A percentile compares a stretch with the other conserved stretches of the same genome.
Evolutionary conservation across 2,329 filamentous ascomycete species (phyloP).

Genomic region (Sporothrix euskadiensis): DNA sequence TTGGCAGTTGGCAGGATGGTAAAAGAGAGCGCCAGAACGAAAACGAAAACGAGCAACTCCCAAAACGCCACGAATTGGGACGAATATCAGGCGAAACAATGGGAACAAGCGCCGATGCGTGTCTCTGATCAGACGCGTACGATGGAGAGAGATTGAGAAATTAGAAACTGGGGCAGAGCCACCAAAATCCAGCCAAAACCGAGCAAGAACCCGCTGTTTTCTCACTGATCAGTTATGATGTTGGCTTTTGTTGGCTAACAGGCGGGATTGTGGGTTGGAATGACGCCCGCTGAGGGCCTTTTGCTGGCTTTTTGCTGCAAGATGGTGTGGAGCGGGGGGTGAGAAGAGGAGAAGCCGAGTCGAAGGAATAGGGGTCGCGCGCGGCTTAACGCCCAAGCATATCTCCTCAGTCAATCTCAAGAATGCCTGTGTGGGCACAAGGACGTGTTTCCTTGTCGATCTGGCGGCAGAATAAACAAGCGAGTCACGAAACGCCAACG

Average conservation of each 20-base stretch:
- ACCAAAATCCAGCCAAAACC: no score
- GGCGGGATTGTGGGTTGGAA: slow-evolving; percentile 21
- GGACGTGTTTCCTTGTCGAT: slow-evolving; percentile 13
- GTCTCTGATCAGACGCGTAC: slow-evolving; percentile 18
- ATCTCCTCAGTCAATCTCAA: neutral
- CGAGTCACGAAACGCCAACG: neutral
- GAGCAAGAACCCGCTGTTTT: neutral
- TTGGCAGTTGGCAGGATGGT: slow-evolving; percentile 1
- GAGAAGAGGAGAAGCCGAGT: no score
- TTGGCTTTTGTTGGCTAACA: neutral
- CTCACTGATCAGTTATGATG: neutral
- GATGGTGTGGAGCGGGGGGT: neutral
- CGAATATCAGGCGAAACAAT: neutral
- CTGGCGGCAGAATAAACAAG: slow-evolving; percentile 10
- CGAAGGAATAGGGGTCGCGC: neutral
- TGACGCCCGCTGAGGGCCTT: neutral
- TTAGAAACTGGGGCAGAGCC: neutral
- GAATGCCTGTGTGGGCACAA: neutral
- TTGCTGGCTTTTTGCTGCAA: neutral
- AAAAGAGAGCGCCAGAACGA: neutral
- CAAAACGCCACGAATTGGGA: neutral
- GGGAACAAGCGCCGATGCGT: neutral
- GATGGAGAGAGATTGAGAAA: neutral
- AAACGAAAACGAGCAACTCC: neutral
- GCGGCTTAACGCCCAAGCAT: neutral